Conservation (phyloP, 768 basidiomycete genomes). For the Calocera cornea region DNA sequence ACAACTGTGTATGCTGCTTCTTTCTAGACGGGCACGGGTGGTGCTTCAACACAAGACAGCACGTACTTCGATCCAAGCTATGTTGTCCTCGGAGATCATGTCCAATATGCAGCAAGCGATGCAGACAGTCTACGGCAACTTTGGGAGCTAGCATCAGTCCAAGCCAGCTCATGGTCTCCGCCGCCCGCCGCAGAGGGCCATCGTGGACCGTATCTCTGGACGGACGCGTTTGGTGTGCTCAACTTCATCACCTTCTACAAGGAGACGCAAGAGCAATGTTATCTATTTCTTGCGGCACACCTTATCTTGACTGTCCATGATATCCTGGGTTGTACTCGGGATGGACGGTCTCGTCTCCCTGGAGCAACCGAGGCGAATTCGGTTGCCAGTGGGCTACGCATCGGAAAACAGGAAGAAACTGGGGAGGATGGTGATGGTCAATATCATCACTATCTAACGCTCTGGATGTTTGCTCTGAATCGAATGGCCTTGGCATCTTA, state of each 20-base stretch:
- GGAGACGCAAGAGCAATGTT: conserved; percentile 13
- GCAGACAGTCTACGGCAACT: conserved; percentile 15
- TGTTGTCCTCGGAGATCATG: neutral
- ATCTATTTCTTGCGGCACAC: conserved; percentile 16
- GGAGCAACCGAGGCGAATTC: conserved; percentile 21
- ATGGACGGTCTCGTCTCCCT: conserved; percentile 16
- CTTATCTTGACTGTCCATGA: conserved; percentile 21
- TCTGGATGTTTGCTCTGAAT: conserved; percentile 27
- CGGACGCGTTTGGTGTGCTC: conserved; percentile 24
- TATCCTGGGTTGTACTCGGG: conserved; percentile 19
- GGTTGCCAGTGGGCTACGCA: conserved; percentile 21
- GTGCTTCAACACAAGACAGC: neutral
- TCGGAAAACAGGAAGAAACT: conserved; percentile 20
- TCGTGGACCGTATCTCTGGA: conserved; percentile 24
- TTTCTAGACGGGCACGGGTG: too few species aligned
- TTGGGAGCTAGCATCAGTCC: conserved; percentile 5
- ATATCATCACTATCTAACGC: conserved; percentile 23
- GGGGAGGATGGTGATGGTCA: conserved; percentile 24
- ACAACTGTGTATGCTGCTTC: too few species aligned
- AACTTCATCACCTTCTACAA: conserved; percentile 20
- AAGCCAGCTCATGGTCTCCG: conserved; percentile 12
- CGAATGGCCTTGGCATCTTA: conserved; percentile 18
- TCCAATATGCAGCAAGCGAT: conserved; percentile 14
- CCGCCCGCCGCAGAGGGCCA: conserved; percentile 17
- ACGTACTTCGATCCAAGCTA: neutral